Evolutionary conservation across 2,329 filamentous ascomycete genomes (phyloP), one percentile per base, ranked within the genome.

Genomic region (Calonectria leucothoes): DNA sequence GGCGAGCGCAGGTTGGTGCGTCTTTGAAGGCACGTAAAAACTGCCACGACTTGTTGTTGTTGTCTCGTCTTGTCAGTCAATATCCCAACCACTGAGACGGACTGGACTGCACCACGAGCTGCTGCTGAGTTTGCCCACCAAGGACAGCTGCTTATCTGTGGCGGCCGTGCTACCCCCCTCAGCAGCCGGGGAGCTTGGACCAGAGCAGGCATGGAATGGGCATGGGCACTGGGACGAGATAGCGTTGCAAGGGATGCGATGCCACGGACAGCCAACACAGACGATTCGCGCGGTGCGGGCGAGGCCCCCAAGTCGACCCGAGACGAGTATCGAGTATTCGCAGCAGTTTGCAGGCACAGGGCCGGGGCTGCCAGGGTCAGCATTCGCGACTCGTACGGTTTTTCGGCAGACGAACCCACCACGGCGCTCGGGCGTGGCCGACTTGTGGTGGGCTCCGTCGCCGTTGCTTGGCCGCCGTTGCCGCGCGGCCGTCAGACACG

Each of bases 391-490:
- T 72, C 70, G 70, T 72, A 72, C 70, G 70, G 70, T 69, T 72
- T 49, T 66, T 48, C 70, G 70, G 64, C 35, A 55, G 37, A 65
- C 20, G 65, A 48, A 65, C 65, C 70, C 67, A 61, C 55, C 51
- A 64, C 70, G 70, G 70, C 52, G 70, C 64, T 69, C 66, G 66
- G 70, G 39, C 70, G 51, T 72, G 70, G 49, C 70, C 66, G 67
- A 55, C 45, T 55, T 55, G 33, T 48, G 51, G 35, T 67, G 35
- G 37, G 31, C 63, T 55, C 67, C 71, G 67, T 67, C 52, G 67
- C 63, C 68, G 68, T 57, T 57, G 59, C 39, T 23, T 65, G 42
- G 71, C 71, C 71, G 71, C 71, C 57, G 31, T 48, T 68, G 68
- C 71, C 71, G 71, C 68, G 71, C 37, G 67, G 55, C 51, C 45